Conservation (phyloP, 148 eudicot genomes). For the Salicornia ramosissima region DNA sequence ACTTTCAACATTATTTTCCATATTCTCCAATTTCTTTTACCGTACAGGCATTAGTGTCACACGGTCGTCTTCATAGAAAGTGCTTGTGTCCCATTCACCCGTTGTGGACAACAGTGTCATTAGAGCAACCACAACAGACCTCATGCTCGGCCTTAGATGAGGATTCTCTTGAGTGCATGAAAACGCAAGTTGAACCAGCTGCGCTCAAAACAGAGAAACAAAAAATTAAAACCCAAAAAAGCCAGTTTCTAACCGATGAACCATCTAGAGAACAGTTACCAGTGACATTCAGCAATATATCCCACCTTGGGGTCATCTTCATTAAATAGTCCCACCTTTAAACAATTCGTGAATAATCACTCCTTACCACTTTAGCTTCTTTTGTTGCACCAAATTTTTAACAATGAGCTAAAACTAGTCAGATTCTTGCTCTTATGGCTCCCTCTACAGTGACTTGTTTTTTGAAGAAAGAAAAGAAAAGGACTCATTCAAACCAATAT, state of each 20-base stretch:
- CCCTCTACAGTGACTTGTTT: too few species aligned
- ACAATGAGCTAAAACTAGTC: too few species aligned
- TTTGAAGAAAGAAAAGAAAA: too few species aligned
- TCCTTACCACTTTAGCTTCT: too few species aligned
- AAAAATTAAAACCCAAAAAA: neutral
- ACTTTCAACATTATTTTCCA: neutral
- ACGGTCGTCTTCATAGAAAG: slow-evolving; percentile 47
- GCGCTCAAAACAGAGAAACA: slow-evolving; percentile 7
- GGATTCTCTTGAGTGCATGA: slow-evolving; percentile 87
- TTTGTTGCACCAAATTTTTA: too few species aligned
- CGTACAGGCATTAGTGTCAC: slow-evolving; percentile 43
- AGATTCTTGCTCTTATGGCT: too few species aligned
- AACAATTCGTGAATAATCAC: too few species aligned
- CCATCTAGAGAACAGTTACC: neutral
- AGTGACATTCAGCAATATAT: neutral
- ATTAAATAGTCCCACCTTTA: too few species aligned
- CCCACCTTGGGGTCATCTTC: too few species aligned
- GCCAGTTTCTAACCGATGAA: neutral
- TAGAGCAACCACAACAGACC: slow-evolving; percentile 71
- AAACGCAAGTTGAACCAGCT: slow-evolving; percentile 75
- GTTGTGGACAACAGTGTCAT: slow-evolving; percentile 77
- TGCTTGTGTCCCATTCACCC: slow-evolving; percentile 64
- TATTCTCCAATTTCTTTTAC: neutral
- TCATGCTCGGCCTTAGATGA: slow-evolving; percentile 82
- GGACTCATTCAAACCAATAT: too few species aligned